Conservation (phyloP, 306 rosid species). For the Cotoneaster glaucophyllus region DNA sequence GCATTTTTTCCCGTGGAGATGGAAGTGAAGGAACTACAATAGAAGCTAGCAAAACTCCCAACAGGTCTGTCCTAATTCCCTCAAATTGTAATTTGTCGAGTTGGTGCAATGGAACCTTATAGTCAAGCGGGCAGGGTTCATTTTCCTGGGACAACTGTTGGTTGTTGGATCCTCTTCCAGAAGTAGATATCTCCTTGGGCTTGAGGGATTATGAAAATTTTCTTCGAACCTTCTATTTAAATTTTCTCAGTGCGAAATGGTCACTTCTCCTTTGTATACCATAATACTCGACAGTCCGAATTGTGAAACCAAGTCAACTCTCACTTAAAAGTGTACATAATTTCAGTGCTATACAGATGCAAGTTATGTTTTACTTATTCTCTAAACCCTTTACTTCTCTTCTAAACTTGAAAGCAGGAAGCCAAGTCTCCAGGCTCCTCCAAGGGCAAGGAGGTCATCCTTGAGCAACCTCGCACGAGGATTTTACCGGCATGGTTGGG, state of each 20-base stretch:
- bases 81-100: background rate
- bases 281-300: background rate
- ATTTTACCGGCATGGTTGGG: conserved; percentile 42
- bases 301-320: background rate
- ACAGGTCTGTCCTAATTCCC: conserved; percentile 28
- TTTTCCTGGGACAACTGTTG: background rate
- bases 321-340: background rate
- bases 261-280: background rate
- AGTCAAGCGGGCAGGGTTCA: background rate
- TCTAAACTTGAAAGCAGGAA: conserved; percentile 20
- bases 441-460: conserved; percentile 48
- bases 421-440: conserved; percentile 24
- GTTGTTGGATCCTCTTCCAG: background rate
- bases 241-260: background rate
- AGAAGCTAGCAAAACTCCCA: conserved; percentile 41
- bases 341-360: background rate
- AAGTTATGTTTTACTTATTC: background rate
- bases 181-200: background rate
- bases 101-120: background rate
- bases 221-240: too few relatives aligned
- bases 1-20: conserved; percentile 38
- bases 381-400: background rate
- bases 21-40: conserved; percentile 38
- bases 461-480: conserved; percentile 45
- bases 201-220: background rate